Evolutionary conservation across 495 filamentous ascomycete species (phyloP).

Genomic region (Penicillium parvum): DNA sequence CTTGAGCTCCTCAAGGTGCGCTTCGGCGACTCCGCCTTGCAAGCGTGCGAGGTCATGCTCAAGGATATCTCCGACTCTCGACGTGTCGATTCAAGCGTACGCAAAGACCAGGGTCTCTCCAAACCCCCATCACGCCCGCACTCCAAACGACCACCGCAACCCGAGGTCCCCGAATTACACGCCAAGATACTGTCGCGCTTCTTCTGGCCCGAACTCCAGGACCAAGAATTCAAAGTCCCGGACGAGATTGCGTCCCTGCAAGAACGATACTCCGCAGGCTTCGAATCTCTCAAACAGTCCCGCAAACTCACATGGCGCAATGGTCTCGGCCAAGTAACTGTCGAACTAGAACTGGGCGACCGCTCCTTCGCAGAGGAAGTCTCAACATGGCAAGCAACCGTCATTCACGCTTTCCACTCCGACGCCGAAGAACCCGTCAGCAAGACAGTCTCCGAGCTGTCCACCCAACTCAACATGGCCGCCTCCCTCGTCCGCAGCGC

Average conservation of each 20-base stretch:
- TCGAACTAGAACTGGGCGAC: conserved; percentile 81
- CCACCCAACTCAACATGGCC: conserved; percentile 66
- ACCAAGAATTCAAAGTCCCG: conserved; percentile 72
- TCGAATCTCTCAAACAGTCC: conserved; percentile 70
- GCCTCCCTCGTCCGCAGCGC: conserved; percentile 69
- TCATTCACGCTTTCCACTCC: conserved; percentile 79
- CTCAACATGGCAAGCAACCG: conserved; percentile 81
- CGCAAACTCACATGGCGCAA: conserved; percentile 87
- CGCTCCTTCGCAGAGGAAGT: conserved; percentile 70
- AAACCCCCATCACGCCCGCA: conserved; percentile 3
- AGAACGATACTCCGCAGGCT: conserved; percentile 67
- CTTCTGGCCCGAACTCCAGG: conserved; percentile 86
- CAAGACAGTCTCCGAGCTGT: conserved; percentile 59
- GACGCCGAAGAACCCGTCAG: conserved; percentile 33
- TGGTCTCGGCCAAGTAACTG: conserved; percentile 71
- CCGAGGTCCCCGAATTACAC: conserved; percentile 49
- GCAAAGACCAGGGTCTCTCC: conserved; percentile 42
- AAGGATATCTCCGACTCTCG: conserved; percentile 86
- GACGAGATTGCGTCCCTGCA: conserved; percentile 57
- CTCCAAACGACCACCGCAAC: not conserved
- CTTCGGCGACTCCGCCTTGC: conserved; percentile 79
- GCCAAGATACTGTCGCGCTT: conserved; percentile 85
- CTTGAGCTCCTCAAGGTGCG: conserved; percentile 84
- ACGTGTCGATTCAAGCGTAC: conserved; percentile 62
- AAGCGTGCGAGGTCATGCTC: conserved; percentile 95